phyloP scores from a whole-genome alignment of 1,139 yeast species.

The Wickerhamomyces sp. region DNA sequence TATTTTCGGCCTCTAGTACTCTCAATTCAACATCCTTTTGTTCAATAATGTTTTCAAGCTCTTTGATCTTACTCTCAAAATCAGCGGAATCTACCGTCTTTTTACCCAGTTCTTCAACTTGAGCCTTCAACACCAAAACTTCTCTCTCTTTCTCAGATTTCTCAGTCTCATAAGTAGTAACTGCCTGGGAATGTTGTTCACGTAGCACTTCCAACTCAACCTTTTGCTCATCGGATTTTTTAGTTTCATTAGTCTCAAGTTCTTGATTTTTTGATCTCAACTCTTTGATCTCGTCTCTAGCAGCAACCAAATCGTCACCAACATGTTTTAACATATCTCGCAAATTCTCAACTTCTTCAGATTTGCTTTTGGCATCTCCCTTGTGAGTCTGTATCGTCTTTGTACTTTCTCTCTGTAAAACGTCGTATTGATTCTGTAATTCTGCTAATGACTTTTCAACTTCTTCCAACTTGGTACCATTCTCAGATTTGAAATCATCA shows the following conservation, averaged over 20 bases:
- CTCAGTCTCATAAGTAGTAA: conserved; percentile 29
- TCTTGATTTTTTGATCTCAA: conserved; percentile 19
- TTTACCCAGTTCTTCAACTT: conserved; percentile 1
- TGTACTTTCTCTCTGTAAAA: conserved; percentile 6
- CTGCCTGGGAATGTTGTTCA: conserved; percentile 29
- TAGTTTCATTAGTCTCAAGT: conserved; percentile 8
- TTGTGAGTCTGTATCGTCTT: background rate
- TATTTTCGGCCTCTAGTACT: too few species aligned
- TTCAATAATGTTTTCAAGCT: background rate
- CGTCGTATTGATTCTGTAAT: background rate
- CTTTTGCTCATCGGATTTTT: conserved; percentile 13
- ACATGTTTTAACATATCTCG: conserved; percentile 69
- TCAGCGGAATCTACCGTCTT: conserved; percentile 1
- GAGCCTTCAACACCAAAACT: background rate
- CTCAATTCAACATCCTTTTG: background rate
- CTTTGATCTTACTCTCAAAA: conserved; percentile 12
- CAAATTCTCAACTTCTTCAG: conserved; percentile 32
- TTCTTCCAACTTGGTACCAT: background rate
- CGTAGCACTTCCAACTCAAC: conserved; percentile 30
- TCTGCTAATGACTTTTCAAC: background rate
- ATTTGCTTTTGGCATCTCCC: conserved; percentile 6
- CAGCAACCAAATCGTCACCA: conserved; percentile 69
- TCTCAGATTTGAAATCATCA: conserved; percentile 5
- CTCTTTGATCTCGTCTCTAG: conserved; percentile 35
- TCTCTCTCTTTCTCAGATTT: conserved; percentile 8